Percentiles rank a stretch among this genome's conserved stretches.
Conservation (phyloP, 495 filamentous ascomycete genomes). For the Penicillium silybi region DNA sequence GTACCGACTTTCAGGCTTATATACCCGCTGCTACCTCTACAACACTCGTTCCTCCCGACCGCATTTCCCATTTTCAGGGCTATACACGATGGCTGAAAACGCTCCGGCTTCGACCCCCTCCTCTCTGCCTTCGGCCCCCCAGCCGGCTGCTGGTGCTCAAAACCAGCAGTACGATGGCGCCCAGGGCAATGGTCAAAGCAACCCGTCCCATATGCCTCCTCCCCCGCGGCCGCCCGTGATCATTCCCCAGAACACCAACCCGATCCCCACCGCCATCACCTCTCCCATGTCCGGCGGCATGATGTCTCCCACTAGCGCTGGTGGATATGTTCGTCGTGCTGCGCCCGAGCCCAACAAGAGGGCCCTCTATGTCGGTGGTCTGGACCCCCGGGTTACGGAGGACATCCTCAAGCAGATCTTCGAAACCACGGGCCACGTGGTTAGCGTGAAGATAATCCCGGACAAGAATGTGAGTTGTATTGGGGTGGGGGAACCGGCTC, state of each 20-base stretch:
- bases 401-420: constrained; percentile 98
- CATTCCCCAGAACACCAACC: constrained; percentile 95
- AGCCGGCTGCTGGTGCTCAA: constrained; percentile 62
- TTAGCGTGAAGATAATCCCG: constrained; percentile 98
- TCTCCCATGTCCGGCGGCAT: constrained; percentile 76
- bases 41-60: constrained; percentile 17
- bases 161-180: constrained; percentile 67
- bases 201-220: constrained; percentile 81
- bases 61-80: constrained; percentile 12
- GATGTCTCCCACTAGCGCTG: constrained; percentile 77
- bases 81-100: constrained; percentile 63
- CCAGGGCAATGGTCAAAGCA: constrained; percentile 57
- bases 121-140: constrained; percentile 60
- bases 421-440: constrained; percentile 95
- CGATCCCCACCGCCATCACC: constrained; percentile 88
- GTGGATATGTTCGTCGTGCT: constrained; percentile 81
- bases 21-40: constrained; percentile 14
- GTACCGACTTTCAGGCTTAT: constrained; percentile 1
- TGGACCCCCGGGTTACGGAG: constrained; percentile 94
- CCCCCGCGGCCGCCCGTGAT: constrained; percentile 82
- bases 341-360: constrained; percentile 98
- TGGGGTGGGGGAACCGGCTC: neutral
- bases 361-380: constrained; percentile 90
- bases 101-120: constrained; percentile 49
- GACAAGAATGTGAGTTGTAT: constrained; percentile 84